Base-by-base conservation (phyloP, 352 stramenopile genomes). In the Phytophthora kernoviae region DNA sequence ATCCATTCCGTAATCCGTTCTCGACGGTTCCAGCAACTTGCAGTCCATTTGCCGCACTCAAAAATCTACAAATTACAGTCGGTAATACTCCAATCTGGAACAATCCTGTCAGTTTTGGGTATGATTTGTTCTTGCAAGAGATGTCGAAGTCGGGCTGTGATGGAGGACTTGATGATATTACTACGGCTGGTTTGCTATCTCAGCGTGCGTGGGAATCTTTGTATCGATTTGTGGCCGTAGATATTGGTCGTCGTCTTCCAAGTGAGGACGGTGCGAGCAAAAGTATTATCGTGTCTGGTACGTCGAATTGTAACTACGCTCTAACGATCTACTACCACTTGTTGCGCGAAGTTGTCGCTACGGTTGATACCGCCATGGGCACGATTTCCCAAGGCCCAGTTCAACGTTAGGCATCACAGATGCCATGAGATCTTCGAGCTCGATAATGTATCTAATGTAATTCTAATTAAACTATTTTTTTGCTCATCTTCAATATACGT, bases 111-210 rank as follows among this genome's bases (percentile, higher is more conserved):
- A n/a, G 11, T 34, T 70, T 70, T 46, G 62, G 62, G 17, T 70
- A 70, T 58, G 62, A 70, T 37, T 39, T 70, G 9, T 70, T 62
- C 32, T 44, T 70, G 17, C 62, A 70, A 33, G 62, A 70, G 46
- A 70, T 70, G 62, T 34, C 15, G 0, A 44, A 54, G 12, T 70
- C 62, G 36, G 62, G 62, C 39, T 18, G 60, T 58, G 55, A 70
- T 51, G 62, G 62, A 30, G 54, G 54, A 17, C 50, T 70, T 48
- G 62, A 70, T 39, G 55, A 70, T 48, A 15, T 41, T 6, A 65
- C 49, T 0, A 52, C 47, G 2, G 39, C 27, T 22, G 62, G 62
- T 40, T 41, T 70, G 5, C 50, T 65, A 26, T 53, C 26, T 12
- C 62, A 70, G 21, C 55, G 39, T 33, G 43, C 49, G 39, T 70